These are phyloP conservation scores for Pyricularia pennisetigena DNA, from an alignment of 2,329 filamentous ascomycete species.

Conservation along the genomic window DNA sequence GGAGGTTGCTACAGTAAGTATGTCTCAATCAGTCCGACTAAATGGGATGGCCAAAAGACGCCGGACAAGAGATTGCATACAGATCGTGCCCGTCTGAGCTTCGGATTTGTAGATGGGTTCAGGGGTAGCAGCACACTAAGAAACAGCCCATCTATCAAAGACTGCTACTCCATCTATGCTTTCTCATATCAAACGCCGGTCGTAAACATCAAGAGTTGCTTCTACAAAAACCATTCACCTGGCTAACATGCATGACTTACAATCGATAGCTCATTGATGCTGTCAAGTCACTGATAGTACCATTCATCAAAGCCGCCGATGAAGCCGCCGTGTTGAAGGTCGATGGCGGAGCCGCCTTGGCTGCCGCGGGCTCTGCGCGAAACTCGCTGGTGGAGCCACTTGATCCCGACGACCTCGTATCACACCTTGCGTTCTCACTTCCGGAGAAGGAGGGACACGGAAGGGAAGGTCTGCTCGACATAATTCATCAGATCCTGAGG, in stretches of 20 bases:
- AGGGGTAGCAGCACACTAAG: background rate
- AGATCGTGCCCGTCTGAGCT: background rate
- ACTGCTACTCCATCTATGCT: background rate
- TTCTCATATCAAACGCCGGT: background rate
- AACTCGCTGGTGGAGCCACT: conserved; percentile 56
- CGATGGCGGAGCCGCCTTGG: conserved; percentile 36
- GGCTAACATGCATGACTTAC: background rate
- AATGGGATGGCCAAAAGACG: background rate
- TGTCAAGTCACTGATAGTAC: conserved; percentile 57
- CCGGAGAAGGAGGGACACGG: conserved; percentile 46
- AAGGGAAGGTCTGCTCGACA: conserved; percentile 64
- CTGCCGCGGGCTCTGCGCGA: conserved; percentile 25
- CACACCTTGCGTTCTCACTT: conserved; percentile 48
- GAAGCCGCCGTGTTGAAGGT: conserved; percentile 43
- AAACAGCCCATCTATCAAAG: background rate
- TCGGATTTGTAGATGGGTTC: background rate
- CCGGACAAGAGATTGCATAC: background rate
- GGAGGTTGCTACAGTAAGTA: background rate
- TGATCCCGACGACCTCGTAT: conserved; percentile 45
- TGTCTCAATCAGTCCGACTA: background rate
- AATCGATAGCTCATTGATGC: conserved; percentile 53
- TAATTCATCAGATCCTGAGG: conserved; percentile 60
- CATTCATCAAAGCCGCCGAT: conserved; percentile 63
- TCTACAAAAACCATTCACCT: background rate
- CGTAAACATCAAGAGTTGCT: background rate